These are phyloP conservation scores for Paramecium sonneborni DNA, from an alignment of 73 alveolate genomes.

Conservation along the genomic window DNA sequence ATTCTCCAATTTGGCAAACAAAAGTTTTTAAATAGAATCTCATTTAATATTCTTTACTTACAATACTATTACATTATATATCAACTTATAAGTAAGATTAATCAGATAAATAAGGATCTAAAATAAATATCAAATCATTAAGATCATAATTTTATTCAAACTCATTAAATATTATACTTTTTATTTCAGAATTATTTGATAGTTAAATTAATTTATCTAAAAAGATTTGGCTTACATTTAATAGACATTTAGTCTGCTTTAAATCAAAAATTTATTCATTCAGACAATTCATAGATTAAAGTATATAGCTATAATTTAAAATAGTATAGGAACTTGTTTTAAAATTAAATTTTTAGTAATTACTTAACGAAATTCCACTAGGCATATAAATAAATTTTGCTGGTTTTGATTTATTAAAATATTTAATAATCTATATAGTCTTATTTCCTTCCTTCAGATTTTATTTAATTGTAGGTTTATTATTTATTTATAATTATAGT, in stretches of 20 bases:
- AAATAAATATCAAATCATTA: background rate
- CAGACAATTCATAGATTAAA: background rate
- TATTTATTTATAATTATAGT: background rate
- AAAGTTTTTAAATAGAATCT: background rate
- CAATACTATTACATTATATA: background rate
- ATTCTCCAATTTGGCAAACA: slow-evolving; percentile 35
- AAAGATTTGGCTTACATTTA: background rate
- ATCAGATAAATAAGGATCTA: background rate
- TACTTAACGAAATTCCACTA: background rate
- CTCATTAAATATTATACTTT: background rate
- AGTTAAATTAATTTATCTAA: background rate
- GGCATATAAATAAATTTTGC: background rate
- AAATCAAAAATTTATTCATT: background rate
- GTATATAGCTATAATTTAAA: background rate
- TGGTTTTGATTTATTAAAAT: background rate
- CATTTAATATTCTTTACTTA: background rate
- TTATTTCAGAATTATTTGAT: background rate
- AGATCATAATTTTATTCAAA: background rate
- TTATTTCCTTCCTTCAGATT: background rate
- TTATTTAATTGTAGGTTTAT: background rate
- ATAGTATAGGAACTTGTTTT: background rate
- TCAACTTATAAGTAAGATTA: background rate
- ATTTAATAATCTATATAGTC: background rate
- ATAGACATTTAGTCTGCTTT: background rate
- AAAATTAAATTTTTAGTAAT: background rate